A percentile compares a stretch with the other conserved stretches of the same genome.
These are phyloP conservation scores for Leucocoprinus leucothites DNA, from an alignment of 768 basidiomycete species.

Conservation along the genomic window DNA sequence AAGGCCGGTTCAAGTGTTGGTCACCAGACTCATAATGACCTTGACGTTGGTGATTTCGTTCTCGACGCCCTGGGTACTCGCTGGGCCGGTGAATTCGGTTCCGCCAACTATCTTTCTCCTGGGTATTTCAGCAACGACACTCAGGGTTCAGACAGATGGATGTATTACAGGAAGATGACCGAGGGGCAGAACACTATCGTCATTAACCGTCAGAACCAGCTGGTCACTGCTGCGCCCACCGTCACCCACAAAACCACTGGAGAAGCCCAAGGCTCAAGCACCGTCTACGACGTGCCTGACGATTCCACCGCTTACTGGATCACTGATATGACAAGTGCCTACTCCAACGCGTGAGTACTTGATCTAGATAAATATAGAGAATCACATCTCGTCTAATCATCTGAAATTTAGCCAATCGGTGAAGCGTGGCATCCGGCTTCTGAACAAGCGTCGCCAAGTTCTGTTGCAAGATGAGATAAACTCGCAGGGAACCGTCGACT, in stretches of 20 bases:
- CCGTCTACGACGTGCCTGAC: conserved; percentile 58
- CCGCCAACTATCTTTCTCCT: conserved; percentile 70
- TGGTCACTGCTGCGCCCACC: conserved; percentile 64
- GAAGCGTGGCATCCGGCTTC: conserved; percentile 77
- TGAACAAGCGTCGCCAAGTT: conserved; percentile 85
- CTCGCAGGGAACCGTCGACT: conserved; percentile 57
- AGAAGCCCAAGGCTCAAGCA: conserved; percentile 82
- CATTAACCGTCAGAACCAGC: conserved; percentile 75
- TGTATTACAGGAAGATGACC: conserved; percentile 94
- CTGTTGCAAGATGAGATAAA: conserved; percentile 91
- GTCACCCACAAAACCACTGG: conserved; percentile 48
- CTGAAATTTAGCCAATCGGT: conserved; percentile 51
- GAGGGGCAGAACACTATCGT: conserved; percentile 96
- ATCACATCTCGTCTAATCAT: background rate
- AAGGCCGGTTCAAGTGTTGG: conserved; percentile 80
- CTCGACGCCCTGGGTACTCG: conserved; percentile 90
- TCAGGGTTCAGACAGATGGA: conserved; percentile 74
- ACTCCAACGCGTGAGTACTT: conserved; percentile 61
- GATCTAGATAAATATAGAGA: background rate
- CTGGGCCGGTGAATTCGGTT: conserved; percentile 95
- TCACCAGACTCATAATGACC: conserved; percentile 94
- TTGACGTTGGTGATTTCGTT: conserved; percentile 95
- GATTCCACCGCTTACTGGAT: conserved; percentile 80
- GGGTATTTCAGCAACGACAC: conserved; percentile 77
- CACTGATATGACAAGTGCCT: conserved; percentile 76